Conservation (phyloP, 805 yeast species). For the Sugiyamaella marilandica region DNA sequence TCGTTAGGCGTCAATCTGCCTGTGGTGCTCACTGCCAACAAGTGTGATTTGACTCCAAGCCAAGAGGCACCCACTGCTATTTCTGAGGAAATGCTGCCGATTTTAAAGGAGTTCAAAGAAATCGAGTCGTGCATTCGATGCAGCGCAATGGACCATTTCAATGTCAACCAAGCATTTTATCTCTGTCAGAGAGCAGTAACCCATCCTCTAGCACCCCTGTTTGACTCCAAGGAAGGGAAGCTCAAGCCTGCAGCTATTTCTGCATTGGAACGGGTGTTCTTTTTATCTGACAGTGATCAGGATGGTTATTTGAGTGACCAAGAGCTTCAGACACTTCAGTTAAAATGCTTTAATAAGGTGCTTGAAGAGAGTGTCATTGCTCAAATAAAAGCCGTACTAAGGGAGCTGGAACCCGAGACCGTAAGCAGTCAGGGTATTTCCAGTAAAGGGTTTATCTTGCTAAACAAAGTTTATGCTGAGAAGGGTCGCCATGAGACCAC, state of each 20-base stretch:
- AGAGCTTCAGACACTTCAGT: conserved; percentile 68
- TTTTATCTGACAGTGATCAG: conserved; percentile 83
- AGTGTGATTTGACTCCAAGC: conserved; percentile 44
- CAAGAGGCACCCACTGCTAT: conserved; percentile 44
- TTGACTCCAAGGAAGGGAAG: conserved; percentile 82
- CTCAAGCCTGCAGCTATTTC: conserved; percentile 70
- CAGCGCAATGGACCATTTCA: conserved; percentile 76
- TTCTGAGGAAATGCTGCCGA: conserved; percentile 78
- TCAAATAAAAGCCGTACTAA: conserved; percentile 37
- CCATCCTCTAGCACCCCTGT: conserved; percentile 88
- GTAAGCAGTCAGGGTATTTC: conserved; percentile 52
- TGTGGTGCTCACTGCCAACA: conserved; percentile 84
- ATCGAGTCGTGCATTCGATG: conserved; percentile 88
- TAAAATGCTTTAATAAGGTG: conserved; percentile 63
- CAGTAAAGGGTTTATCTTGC: conserved; percentile 65
- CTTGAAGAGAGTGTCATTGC: conserved; percentile 39
- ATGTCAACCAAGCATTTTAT: conserved; percentile 88
- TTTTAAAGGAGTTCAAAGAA: conserved; percentile 86
- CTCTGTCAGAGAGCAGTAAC: conserved; percentile 90
- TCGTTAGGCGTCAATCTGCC: conserved; percentile 93
- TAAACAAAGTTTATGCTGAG: conserved; percentile 81
- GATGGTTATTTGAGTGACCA: conserved; percentile 72
- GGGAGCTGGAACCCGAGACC: conserved; percentile 28
- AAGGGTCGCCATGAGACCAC: conserved; percentile 93
- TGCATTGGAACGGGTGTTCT: conserved; percentile 76